A percentile compares a stretch with the other conserved stretches of the same genome.
Evolutionary conservation across 2,329 filamentous ascomycete genomes (phyloP).

Genomic region (Exutisphaerella laricina): DNA sequence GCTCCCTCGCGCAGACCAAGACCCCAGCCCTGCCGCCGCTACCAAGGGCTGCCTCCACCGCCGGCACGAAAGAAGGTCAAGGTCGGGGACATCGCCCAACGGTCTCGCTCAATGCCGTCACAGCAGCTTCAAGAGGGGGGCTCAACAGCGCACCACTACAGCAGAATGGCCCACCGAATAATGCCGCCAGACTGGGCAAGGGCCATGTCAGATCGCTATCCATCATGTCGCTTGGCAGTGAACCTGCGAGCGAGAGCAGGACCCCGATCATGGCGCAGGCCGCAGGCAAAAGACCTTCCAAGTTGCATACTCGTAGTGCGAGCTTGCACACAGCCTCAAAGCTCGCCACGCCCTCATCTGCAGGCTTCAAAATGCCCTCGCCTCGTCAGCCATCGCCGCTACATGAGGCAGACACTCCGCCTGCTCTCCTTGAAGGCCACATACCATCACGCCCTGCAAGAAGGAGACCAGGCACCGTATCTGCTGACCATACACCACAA

Average conservation of each 20-base stretch:
- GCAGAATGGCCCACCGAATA: slow-evolving; percentile 25
- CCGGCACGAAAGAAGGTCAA: slow-evolving; percentile 18
- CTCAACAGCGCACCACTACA: slow-evolving; percentile 22
- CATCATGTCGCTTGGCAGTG: slow-evolving; percentile 46
- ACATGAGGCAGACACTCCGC: slow-evolving; percentile 37
- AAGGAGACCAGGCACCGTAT: slow-evolving; percentile 27
- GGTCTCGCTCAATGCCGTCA: slow-evolving; percentile 52
- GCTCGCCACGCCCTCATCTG: slow-evolving; percentile 13
- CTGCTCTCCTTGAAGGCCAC: slow-evolving; percentile 14
- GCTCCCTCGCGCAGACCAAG: slow-evolving; percentile 21
- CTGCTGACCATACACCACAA: slow-evolving; percentile 29
- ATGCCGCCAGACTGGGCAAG: slow-evolving; percentile 46
- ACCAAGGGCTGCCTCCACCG: slow-evolving; percentile 20
- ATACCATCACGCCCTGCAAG: slow-evolving; percentile 22
- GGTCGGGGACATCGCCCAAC: slow-evolving; percentile 59
- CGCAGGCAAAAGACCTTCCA: slow-evolving; percentile 43
- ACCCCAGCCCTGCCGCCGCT: slow-evolving; percentile 10
- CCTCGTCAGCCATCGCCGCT: slow-evolving; percentile 39
- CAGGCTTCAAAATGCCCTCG: slow-evolving; percentile 12
- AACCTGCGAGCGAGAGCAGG: slow-evolving; percentile 30
- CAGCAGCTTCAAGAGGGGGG: slow-evolving; percentile 27
- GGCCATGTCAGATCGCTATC: slow-evolving; percentile 45
- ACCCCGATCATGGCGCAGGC: slow-evolving; percentile 11
- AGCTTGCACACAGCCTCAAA: slow-evolving; percentile 69
- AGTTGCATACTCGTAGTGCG: slow-evolving; percentile 69